A percentile compares a stretch with the other conserved stretches of the same genome.
Conservation (phyloP, 306 rosid genomes). For the Begonia fuchsioides region DNA sequence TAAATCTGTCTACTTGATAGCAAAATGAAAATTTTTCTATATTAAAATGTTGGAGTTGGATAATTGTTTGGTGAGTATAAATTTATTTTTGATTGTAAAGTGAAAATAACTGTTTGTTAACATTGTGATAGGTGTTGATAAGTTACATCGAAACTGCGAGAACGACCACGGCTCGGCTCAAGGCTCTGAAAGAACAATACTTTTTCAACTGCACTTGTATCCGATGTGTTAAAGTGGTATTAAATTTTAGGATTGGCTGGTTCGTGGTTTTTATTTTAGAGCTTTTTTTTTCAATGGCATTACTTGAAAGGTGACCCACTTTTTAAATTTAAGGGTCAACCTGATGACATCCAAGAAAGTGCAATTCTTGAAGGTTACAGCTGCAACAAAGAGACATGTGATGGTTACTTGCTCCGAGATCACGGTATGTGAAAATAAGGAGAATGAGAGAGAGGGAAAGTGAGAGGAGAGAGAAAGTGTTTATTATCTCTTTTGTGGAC, state of each 20-base stretch:
- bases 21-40: no score
- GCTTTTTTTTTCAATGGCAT: conserved; percentile 1
- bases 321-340: conserved; percentile 52
- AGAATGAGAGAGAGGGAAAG: neutral
- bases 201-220: conserved; percentile 60
- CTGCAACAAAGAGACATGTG: conserved; percentile 56
- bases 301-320: conserved; percentile 17
- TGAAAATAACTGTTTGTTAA: conserved; percentile 8
- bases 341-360: conserved; percentile 57
- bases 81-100: neutral
- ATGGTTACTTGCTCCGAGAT: conserved; percentile 65
- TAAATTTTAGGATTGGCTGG: conserved; percentile 9
- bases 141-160: conserved; percentile 87
- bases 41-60: no score
- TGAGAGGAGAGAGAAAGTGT: neutral
- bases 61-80: conserved; percentile 4
- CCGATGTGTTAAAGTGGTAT: conserved; percentile 65
- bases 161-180: conserved; percentile 74
- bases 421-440: conserved; percentile 46
- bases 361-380: conserved; percentile 75
- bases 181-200: conserved; percentile 72
- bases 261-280: conserved; percentile 3
- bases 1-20: no score
- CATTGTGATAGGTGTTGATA: conserved; percentile 45
- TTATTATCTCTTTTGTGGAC: conserved; percentile 3